Base-by-base conservation (phyloP, 768 basidiomycete species). In the Suillus ampliporus region DNA sequence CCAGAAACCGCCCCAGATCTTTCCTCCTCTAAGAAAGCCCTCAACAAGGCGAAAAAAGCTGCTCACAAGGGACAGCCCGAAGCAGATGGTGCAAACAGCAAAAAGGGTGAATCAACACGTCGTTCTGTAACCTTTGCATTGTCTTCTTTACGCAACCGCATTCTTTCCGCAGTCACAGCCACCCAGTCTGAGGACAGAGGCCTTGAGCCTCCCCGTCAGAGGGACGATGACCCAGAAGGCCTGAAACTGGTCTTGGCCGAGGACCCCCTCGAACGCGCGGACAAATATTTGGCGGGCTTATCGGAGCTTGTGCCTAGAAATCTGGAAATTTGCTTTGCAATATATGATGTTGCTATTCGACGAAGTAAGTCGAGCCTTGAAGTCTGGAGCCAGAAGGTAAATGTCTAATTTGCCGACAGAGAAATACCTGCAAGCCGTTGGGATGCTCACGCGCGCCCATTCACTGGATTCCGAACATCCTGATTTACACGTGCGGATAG, bases 161-260 rank as follows among this genome's bases (percentile, higher is more conserved):
- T 6, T 31, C 31, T 31, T 31, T 31, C 31, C 6, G 31, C 31
- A 31, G 31, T 31, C 31, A 31, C 31, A 31, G 31, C 6, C 31
- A 76, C 73, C 6, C 48, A 50, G 3, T 63, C 76, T 26, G 88
- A 89, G 65, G 91, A 94, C 77, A 89, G 88, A 71, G 91, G 91
- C 31, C 82, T 91, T 0, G 89, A 91, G 47, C 73, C 78, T 1
- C 72, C 73, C 5, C 71, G 80, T 4, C 60, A 77, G 13, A 91
- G 87, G 72, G 94, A 96, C 68, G 91, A 94, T 4, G 95, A 97
- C 71, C 92, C 92, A 0, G 87, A 91, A 21, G 97, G 96, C 26
- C 69, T 84, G 50, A 90, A 92, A 69, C 78, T 95, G 5, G 76
- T 95, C 37, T 74, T 79, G 31, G 79, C 82, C 19, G 66, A 85